Percentiles rank a stretch among this genome's conserved stretches.
Conservation (phyloP, 1,284 basidiomycete species). For the Coniferiporia sulphurascens region DNA sequence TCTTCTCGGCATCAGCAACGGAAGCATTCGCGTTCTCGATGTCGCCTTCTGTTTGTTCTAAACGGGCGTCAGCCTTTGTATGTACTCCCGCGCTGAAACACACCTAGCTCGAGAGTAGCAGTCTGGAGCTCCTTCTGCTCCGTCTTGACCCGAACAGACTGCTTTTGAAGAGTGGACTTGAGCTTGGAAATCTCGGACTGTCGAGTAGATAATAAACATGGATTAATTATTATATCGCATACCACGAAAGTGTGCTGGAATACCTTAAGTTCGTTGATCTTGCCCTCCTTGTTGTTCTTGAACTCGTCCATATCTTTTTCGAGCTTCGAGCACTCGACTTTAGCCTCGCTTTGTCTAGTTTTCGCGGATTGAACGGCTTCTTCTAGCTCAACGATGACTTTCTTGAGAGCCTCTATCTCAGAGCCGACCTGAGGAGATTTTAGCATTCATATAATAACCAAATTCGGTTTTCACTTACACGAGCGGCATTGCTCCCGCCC, state of each 20-base stretch:
- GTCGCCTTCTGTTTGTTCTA: conserved; percentile 84
- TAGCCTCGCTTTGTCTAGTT: conserved; percentile 72
- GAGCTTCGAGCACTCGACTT: conserved; percentile 78
- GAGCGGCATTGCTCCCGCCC: conserved; percentile 82
- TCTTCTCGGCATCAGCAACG: conserved; percentile 56
- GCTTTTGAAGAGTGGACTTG: conserved; percentile 79
- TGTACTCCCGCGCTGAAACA: conserved; percentile 22
- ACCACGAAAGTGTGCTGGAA: conserved; percentile 15
- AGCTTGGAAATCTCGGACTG: conserved; percentile 41
- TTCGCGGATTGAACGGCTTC: conserved; percentile 62
- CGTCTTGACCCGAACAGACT: conserved; percentile 76
- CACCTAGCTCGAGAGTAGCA: conserved; percentile 81
- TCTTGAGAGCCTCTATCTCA: conserved; percentile 75
- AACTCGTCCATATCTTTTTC: conserved; percentile 98
- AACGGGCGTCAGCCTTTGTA: neutral
- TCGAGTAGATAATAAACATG: neutral
- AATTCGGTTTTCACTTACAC: conserved; percentile 57
- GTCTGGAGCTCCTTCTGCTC: conserved; percentile 89
- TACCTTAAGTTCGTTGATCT: conserved; percentile 92
- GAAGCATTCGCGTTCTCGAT: conserved; percentile 57
- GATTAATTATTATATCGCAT: neutral
- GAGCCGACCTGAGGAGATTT: conserved; percentile 57
- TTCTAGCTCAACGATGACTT: conserved; percentile 64
- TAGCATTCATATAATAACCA: neutral
- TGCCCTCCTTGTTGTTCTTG: conserved; percentile 97